Evolutionary conservation across 2,329 filamentous ascomycete genomes (phyloP), one percentile per base, ranked within the genome.

Genomic region (Macrophomina phaseolina): DNA sequence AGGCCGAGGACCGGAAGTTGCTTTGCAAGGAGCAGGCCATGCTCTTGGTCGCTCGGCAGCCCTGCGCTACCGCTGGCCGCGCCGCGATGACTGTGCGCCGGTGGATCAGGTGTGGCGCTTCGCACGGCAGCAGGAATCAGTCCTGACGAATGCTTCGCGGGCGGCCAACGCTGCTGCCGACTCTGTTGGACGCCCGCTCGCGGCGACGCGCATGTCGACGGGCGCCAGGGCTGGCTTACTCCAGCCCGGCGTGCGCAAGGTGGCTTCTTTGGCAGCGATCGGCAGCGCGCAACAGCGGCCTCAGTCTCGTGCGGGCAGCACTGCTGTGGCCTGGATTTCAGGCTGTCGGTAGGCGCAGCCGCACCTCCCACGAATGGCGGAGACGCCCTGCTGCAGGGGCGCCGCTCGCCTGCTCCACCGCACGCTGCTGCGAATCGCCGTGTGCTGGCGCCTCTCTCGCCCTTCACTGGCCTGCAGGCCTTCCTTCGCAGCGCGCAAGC

Each of bases 401-500:
- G 61, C 61, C 46, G 34, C 61, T 64, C 61, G 61, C 61, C 23
- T 64, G 61, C 46, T 64, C 61, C 61, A 45, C 61, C 11, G 52
- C 49, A 16, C 49, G 30, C 49, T 18, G 23, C 46, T 62, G 60
- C 61, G 34, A 56, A 56, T 56, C 64, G 53, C 38, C 53, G 32
- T 23, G 36, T 40, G 38, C 62, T 42, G 48, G 62, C 36, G 53
- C 53, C 9, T 23, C 55, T 42, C 18, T 56, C 55, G 53, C 52
- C 45, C 38, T 52, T 58, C 64, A 58, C 64, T 66, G 45, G 52
- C 52, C 45, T 61, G 58, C 42, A 9, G 9, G 16, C 42, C 42
- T 62, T 58, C 64, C 32, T 66, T 49, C 64, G 53, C 38, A 62
- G 58, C 58, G 42, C 38, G 42, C 58, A 66, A 66, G 64, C 64